Evolutionary conservation across 78 protist species (phyloP), one percentile per base, ranked within the genome.

Genomic region (Chrysochromulina tobinii): DNA sequence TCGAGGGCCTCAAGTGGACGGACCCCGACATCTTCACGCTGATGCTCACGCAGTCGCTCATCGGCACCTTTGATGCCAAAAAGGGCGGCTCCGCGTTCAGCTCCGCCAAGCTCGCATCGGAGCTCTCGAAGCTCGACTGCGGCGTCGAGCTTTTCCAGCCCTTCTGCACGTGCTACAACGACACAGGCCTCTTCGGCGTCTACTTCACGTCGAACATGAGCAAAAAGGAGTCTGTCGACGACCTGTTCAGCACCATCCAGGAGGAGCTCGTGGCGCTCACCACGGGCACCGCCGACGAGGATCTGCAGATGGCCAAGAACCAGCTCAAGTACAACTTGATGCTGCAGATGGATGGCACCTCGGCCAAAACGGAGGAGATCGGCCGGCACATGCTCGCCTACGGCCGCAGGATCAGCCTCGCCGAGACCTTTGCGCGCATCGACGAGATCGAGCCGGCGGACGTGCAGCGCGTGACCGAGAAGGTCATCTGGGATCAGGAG

Each of bases 141-240:
- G 97, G 95, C 81, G 79, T 81, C 88, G 92, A 97, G 91, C 59
- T 96, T 54, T 99, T 99, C 77, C 57, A 54, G 67, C 64, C 97
- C 73, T 98, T 98, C 97, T 87, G 94, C 96, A 93, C 97, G 6
- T 59, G 95, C 84, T 98, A 98, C 97, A 58, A 77, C n/a, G 98
- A 98, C 96, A 97, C 98, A 8, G 97, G 98, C 66, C 94, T 98
- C 59, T 97, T 97, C 81, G 99, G 99, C 48, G 77, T 91, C 87
- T 92, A 97, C 91, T 51, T 92, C 48, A 96, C 96, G 59, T 69
- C 94, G 53, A 84, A 72, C 51, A 18, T 53, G 48, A 73, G 53
- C 53, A 66, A 53, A 48, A n/a, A 92, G 27, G 97, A 96, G 57
- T 97, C 96, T 68, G 9, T 88, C 84, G 21, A 14, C n/a, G 27